Evolutionary conservation across 2,329 filamentous ascomycete genomes (phyloP).

Genomic region (Pleurostoma richardsiae): DNA sequence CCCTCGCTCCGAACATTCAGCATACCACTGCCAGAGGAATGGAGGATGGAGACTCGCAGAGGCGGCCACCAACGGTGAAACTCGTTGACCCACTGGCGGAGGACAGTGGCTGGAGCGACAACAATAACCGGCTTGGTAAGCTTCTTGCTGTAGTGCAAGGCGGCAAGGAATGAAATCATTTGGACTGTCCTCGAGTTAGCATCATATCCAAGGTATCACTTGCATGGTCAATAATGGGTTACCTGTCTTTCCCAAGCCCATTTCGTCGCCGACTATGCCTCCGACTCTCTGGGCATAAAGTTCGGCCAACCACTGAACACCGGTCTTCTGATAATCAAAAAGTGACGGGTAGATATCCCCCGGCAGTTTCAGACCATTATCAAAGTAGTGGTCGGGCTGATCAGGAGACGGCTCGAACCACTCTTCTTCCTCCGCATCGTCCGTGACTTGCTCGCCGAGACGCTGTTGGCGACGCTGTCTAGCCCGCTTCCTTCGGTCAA

Average conservation of each 20-base stretch:
- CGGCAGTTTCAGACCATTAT: slow-evolving; percentile 73
- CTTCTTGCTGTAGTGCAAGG: slow-evolving; percentile 85
- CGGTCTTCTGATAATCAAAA: slow-evolving; percentile 96
- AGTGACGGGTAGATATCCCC: slow-evolving; percentile 90
- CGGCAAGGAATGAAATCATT: slow-evolving; percentile 74
- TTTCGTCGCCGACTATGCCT: slow-evolving; percentile 94
- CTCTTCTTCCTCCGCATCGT: slow-evolving; percentile 48
- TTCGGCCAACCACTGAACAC: slow-evolving; percentile 94
- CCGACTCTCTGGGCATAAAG: slow-evolving; percentile 85
- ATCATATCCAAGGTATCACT: not conserved
- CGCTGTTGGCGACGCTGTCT: slow-evolving; percentile 27
- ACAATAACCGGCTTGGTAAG: slow-evolving; percentile 82
- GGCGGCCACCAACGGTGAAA: slow-evolving; percentile 99
- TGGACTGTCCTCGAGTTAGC: slow-evolving; percentile 32
- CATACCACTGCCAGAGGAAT: slow-evolving; percentile 96
- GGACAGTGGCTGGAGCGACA: slow-evolving; percentile 88
- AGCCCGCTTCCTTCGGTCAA: slow-evolving; percentile 42
- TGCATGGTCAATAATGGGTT: slow-evolving; percentile 27
- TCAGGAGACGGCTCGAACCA: slow-evolving; percentile 87
- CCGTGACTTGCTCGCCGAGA: slow-evolving; percentile 20
- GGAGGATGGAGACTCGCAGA: slow-evolving; percentile 89
- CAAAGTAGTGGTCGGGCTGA: slow-evolving; percentile 68
- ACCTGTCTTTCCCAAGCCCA: slow-evolving; percentile 87
- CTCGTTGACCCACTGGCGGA: slow-evolving; percentile 97
- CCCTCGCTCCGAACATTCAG: slow-evolving; percentile 69